Base-by-base conservation (phyloP, 1,139 yeast species). In the Pichia sp. region DNA sequence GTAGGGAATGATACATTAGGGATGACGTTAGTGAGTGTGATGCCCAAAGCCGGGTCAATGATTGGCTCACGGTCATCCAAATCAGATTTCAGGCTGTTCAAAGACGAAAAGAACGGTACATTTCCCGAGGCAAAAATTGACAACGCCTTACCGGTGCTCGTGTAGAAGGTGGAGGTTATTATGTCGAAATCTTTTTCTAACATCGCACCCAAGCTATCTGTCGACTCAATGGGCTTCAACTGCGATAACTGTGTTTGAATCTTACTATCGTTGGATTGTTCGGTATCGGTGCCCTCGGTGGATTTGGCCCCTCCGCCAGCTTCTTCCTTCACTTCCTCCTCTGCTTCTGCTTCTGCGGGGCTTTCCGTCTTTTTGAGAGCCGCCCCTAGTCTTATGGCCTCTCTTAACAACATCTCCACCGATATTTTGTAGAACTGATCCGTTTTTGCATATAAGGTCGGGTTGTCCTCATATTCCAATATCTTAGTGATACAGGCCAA, bases 351-450 rank as follows among this genome's bases (percentile, higher is more conserved):
- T 23, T 55, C 50, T 6, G 38, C 42, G 16, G 6, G 10, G 11
- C 16, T 11, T 19, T 34, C 47, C 23, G 36, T 50, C 26, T 23
- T 23, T 23, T 56, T 58, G 11, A 60, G 30, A 3, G 43, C 13
- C 16, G 78, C 60, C 15, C 77, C 76, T 29, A 81, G 64, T 58
- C 85, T 77, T 36, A 78, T 76, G 26, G 84, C 77, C 68, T 90
- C 97, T 64, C 95, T 80, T 53, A 90, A 70, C 42, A 90, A 70
- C 53, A 89, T 70, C 62, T 89, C 96, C 1, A 85, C 78, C 2
- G 88, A 71, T 62, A 85, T 83, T 65, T 81, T 84, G 72, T 82
- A 90, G 63, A 87, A 85, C 55, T 78, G 78, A 67, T 88, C 93
- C 45, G 86, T 73, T 60, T 78, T 75, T 23, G 71, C 72, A 66